These are phyloP conservation scores for Colletotrichum zoysiae DNA, from an alignment of 2,329 filamentous ascomycete genomes.

Conservation along the genomic window DNA sequence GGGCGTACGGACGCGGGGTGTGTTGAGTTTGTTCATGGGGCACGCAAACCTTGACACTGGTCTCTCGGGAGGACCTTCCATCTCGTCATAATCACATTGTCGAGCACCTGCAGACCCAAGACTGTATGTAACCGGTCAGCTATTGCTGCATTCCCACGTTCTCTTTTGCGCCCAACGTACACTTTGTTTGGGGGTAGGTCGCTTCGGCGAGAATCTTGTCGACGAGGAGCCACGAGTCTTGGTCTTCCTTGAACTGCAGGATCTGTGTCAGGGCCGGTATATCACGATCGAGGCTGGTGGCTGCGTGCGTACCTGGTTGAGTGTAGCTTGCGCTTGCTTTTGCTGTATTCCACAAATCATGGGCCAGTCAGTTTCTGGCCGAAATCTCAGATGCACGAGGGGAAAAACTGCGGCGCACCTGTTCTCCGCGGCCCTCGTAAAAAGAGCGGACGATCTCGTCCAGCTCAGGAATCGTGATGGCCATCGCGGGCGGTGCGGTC, in stretches of 20 bases:
- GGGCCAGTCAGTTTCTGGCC: slow-evolving; percentile 57
- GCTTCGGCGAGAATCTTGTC: slow-evolving; percentile 96
- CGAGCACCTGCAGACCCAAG: slow-evolving; percentile 93
- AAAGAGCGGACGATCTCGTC: slow-evolving; percentile 96
- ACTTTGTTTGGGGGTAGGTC: slow-evolving; percentile 96
- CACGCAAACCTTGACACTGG: slow-evolving; percentile 81
- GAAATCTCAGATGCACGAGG: slow-evolving; percentile 36
- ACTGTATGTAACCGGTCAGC: slow-evolving; percentile 67
- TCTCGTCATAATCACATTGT: slow-evolving; percentile 98
- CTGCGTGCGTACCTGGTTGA: slow-evolving; percentile 84
- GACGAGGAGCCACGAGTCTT: slow-evolving; percentile 96
- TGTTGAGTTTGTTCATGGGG: slow-evolving; percentile 14
- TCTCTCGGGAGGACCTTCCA: slow-evolving; percentile 98
- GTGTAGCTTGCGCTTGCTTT: slow-evolving; percentile 92
- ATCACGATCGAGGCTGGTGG: slow-evolving; percentile 37
- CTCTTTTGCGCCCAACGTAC: slow-evolving; percentile 63
- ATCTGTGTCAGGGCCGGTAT: slow-evolving; percentile 46
- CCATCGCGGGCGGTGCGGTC: slow-evolving; percentile 64
- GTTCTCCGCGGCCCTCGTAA: slow-evolving; percentile 95
- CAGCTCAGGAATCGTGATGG: slow-evolving; percentile 88
- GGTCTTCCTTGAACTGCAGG: slow-evolving; percentile 95
- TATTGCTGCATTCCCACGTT: neutral
- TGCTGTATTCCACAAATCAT: slow-evolving; percentile 71
- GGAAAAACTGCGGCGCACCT: slow-evolving; percentile 68
- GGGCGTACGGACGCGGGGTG: slow-evolving; percentile 7